phyloP scores from a whole-genome alignment of 1,284 basidiomycete species.

The Chalciporus sp. region DNA sequence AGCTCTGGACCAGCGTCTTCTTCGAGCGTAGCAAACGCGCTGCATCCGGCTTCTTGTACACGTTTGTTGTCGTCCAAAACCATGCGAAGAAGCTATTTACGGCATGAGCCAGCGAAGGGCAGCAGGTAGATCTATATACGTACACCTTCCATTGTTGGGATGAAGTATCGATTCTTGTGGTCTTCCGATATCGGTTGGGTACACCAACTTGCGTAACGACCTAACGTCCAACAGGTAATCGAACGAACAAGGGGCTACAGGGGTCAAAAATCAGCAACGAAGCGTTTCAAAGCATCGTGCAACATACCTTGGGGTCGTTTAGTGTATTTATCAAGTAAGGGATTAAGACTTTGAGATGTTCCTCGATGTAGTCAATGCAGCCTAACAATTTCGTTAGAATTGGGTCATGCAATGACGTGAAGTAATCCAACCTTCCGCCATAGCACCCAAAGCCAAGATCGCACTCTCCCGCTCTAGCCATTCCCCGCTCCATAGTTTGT shows the following conservation, averaged over 20 bases:
- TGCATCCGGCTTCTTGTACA: constrained; percentile 99
- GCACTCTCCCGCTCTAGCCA: constrained; percentile 97
- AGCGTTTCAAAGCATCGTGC: background rate
- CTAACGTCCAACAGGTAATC: constrained; percentile 99
- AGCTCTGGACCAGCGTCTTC: constrained; percentile 94
- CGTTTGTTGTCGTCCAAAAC: constrained; percentile 99
- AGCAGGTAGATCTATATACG: constrained; percentile 38
- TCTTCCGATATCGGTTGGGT: constrained; percentile 81
- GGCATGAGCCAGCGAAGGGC: constrained; percentile 12
- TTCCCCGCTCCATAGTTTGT: constrained; percentile 90
- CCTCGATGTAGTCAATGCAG: constrained; percentile 95
- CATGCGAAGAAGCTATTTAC: constrained; percentile 84
- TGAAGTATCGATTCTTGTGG: constrained; percentile 88
- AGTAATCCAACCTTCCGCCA: constrained; percentile 84
- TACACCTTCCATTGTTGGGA: constrained; percentile 98
- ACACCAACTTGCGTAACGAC: constrained; percentile 98
- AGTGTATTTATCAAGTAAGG: constrained; percentile 92
- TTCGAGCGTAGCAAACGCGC: constrained; percentile 97
- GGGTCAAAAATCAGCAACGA: constrained; percentile 2
- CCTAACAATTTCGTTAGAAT: constrained; percentile 51
- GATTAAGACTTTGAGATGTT: constrained; percentile 89
- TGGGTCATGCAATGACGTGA: background rate
- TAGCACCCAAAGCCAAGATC: constrained; percentile 94
- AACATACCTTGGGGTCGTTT: constrained; percentile 85
- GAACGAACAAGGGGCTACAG: constrained; percentile 91